Base-by-base conservation (phyloP, 306 rosid species). In the Clitoria ternatea region DNA sequence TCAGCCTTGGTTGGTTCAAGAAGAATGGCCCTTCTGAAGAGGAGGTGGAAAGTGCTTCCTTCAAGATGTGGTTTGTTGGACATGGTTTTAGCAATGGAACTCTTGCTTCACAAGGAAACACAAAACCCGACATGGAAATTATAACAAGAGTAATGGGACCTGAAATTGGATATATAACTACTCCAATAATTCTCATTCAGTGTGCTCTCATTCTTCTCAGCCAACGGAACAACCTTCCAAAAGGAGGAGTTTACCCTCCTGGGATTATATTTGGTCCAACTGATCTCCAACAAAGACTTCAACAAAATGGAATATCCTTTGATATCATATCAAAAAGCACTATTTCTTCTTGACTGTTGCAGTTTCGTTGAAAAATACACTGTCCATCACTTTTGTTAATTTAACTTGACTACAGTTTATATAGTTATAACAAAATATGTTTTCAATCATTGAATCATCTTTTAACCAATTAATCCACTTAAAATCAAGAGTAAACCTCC, bases 61-160 rank as follows among this genome's bases (percentile, higher is more conserved):
- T 93, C 76, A 90, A 90, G 80, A 93, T 93, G 96, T 93, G 98
- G 97, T 93, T 88, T 59, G 84, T 90, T 2, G 96, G 97, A 17
- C 80, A 35, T 2, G 98, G 97, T 54, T 93, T 63, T 50, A 84
- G 82, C 3, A 56, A 85, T 43, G 59, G 0, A 71, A 76, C 59
- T 61, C 74, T 60, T 67, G 87, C 69, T 50, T 74, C 88, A 0
- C 81, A 73, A 26, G 87, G 74, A 66, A 82, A 81, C 59, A 12
- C 36, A 56, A 79, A 93, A 79, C 92, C 94, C 12, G 85, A 93
- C 73, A 75, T 59, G 86, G 93, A 93, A 81, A 87, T 93, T 14
- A 63, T 88, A 61, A 90, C 97, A 8, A 80, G 98, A 86, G 87
- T 93, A 26, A 85, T 78, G 85, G 97, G 98, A 37, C 98, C 98